Percentiles rank a stretch among this genome's conserved stretches.
These are phyloP conservation scores for Euphorbia tirucalli DNA, from an alignment of 345 rosid genomes.

Conservation along the genomic window DNA sequence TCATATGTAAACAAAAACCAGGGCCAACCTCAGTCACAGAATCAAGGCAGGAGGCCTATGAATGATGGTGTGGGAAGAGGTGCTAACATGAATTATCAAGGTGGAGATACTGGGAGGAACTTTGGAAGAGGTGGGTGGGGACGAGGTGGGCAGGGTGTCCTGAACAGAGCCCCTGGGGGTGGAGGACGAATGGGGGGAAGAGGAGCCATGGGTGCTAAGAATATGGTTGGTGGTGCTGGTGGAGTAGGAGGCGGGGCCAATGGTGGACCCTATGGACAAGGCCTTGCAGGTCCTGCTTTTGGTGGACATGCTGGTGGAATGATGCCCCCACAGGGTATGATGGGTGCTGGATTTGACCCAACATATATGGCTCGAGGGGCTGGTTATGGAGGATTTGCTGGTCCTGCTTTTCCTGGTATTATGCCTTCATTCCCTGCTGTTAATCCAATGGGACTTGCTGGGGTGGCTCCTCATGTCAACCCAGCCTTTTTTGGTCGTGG, in stretches of 20 bases:
- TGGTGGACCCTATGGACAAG: slow-evolving; percentile 72
- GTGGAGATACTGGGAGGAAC: slow-evolving; percentile 70
- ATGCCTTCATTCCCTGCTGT: slow-evolving; percentile 72
- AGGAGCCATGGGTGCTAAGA: slow-evolving; percentile 54
- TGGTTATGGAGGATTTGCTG: slow-evolving; percentile 70
- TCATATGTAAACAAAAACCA: slow-evolving; percentile 60
- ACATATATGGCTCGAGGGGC: slow-evolving; percentile 74
- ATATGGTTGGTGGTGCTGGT: slow-evolving; percentile 43
- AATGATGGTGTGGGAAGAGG: slow-evolving; percentile 68
- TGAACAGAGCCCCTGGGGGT: slow-evolving; percentile 59
- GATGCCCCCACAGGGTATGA: slow-evolving; percentile 80
- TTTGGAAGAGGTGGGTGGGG: slow-evolving; percentile 77
- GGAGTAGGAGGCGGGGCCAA: slow-evolving; percentile 43
- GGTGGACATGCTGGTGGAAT: slow-evolving; percentile 61
- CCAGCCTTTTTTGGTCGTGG: slow-evolving; percentile 78
- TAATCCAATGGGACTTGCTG: slow-evolving; percentile 73
- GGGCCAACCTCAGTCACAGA: slow-evolving; percentile 61
- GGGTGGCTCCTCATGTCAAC: slow-evolving; percentile 88
- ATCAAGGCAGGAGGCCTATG: slow-evolving; percentile 62
- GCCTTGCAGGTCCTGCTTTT: slow-evolving; percentile 62
- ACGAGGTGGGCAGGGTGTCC: slow-evolving; percentile 64
- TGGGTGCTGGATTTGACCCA: slow-evolving; percentile 81
- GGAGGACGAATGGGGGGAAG: slow-evolving; percentile 69
- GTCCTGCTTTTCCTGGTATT: slow-evolving; percentile 78
- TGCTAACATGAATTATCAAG: slow-evolving; percentile 61